A percentile compares a stretch with the other conserved stretches of the same genome.
Evolutionary conservation across 129 eudicot genomes (phyloP).

Genomic region (Flaveria trinervia): DNA sequence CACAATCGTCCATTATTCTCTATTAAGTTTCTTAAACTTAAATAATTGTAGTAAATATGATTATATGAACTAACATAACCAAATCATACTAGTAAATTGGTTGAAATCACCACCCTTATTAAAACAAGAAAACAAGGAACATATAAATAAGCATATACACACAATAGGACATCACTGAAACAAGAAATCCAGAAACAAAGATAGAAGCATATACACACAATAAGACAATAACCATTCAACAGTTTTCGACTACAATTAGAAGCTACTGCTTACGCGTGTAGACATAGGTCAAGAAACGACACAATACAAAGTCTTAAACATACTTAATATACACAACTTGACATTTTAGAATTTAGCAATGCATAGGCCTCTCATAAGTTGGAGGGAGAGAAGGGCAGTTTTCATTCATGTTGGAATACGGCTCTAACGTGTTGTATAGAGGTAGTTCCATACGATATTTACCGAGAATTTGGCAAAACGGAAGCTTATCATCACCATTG

Average conservation of each 20-base stretch:
- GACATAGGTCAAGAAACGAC: background rate
- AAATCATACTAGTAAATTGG: background rate
- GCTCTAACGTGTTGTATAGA: slow-evolving; percentile 80
- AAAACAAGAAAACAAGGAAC: background rate
- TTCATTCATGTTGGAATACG: slow-evolving; percentile 91
- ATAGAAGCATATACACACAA: slow-evolving; percentile 37
- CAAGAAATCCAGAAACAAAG: background rate
- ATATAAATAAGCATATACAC: slow-evolving; percentile 34
- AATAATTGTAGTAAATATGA: background rate
- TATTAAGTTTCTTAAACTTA: no score
- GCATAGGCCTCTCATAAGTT: slow-evolving; percentile 80
- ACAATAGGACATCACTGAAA: slow-evolving; percentile 12
- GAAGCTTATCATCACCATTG: slow-evolving; percentile 56
- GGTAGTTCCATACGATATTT: slow-evolving; percentile 96
- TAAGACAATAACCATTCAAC: slow-evolving; percentile 8
- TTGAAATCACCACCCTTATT: background rate
- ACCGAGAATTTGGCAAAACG: slow-evolving; percentile 95
- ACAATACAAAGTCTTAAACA: slow-evolving; percentile 22
- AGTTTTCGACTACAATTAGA: background rate
- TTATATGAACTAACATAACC: background rate
- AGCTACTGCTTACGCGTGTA: slow-evolving; percentile 19
- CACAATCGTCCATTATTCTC: no score
- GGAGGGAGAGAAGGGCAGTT: slow-evolving; percentile 97
- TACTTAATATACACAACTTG: slow-evolving; percentile 7
- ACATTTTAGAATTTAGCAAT: slow-evolving; percentile 48